phyloP scores from a whole-genome alignment of 176 grass and related monocot species.

The Triticum urartu region DNA sequence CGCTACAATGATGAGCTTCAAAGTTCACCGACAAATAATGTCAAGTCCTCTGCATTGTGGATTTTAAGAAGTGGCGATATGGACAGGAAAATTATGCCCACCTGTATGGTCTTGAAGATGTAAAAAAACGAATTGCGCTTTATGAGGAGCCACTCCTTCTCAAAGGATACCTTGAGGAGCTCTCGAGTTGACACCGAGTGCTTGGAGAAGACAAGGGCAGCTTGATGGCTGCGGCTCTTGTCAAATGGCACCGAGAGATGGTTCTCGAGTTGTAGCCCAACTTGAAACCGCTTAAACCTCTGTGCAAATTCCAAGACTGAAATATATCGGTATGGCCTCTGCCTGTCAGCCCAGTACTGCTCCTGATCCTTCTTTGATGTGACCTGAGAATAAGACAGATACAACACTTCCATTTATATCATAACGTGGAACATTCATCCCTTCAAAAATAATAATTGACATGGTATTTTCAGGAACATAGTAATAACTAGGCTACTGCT shows the following conservation, averaged over 20 bases:
- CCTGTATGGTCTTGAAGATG: slow-evolving; percentile 90
- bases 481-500: not conserved
- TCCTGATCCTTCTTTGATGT: slow-evolving; percentile 98
- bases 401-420: slow-evolving; percentile 6
- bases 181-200: slow-evolving; percentile 64
- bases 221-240: slow-evolving; percentile 65
- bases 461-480: slow-evolving; percentile 14
- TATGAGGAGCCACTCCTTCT: slow-evolving; percentile 98
- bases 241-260: slow-evolving; percentile 79
- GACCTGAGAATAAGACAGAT: slow-evolving; percentile 46
- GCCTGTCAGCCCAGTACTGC: slow-evolving; percentile 87
- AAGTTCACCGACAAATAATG: not conserved
- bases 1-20: slow-evolving; percentile 78
- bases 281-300: slow-evolving; percentile 64
- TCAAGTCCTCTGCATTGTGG: not conserved
- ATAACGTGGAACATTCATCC: not conserved
- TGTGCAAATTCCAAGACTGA: slow-evolving; percentile 75
- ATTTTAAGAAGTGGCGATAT: not conserved
- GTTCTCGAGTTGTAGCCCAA: slow-evolving; percentile 80
- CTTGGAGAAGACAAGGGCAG: slow-evolving; percentile 81
- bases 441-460: not conserved
- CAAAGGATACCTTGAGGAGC: slow-evolving; percentile 79
- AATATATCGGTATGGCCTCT: slow-evolving; percentile 76
- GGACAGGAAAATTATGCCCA: slow-evolving; percentile 9
- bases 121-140: slow-evolving; percentile 96